These are phyloP conservation scores for Rosellinia necatrix DNA, from an alignment of 2,329 filamentous ascomycete genomes.

Conservation along the genomic window DNA sequence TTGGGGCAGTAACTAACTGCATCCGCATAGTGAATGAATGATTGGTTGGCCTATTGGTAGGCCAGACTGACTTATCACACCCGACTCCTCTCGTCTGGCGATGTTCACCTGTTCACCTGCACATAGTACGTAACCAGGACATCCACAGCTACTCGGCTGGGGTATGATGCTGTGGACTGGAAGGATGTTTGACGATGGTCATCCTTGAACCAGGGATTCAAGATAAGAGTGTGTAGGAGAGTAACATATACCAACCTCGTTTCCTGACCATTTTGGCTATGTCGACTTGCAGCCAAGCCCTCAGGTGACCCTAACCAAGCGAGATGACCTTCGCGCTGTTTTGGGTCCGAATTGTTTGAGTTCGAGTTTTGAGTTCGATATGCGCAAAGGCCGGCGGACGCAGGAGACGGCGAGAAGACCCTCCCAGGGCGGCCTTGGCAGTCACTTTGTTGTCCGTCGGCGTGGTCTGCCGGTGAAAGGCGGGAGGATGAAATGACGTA, in stretches of 20 bases:
- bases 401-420: not conserved
- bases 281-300: constrained; percentile 12
- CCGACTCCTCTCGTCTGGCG: constrained; percentile 7
- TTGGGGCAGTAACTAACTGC: too few relatives aligned
- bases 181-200: constrained; percentile 19
- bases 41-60: too few relatives aligned
- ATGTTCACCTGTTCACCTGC: constrained; percentile 16
- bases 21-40: too few relatives aligned
- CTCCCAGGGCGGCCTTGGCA: constrained; percentile 5
- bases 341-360: too few relatives aligned
- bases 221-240: constrained; percentile 24
- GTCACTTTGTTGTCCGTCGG: constrained; percentile 10
- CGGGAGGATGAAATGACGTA: constrained; percentile 15
- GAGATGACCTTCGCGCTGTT: constrained; percentile 1
- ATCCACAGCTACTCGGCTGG: constrained; percentile 18
- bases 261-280: constrained; percentile 55
- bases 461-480: not conserved
- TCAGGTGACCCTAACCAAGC: constrained; percentile 21
- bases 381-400: constrained; percentile 9
- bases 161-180: constrained; percentile 11
- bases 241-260: constrained; percentile 54
- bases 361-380: constrained; percentile 12
- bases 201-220: constrained; percentile 18
- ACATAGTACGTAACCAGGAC: too few relatives aligned
- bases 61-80: constrained; percentile 1